Conservation (phyloP, 345 rosid genomes). For the Passiflora organensis region DNA sequence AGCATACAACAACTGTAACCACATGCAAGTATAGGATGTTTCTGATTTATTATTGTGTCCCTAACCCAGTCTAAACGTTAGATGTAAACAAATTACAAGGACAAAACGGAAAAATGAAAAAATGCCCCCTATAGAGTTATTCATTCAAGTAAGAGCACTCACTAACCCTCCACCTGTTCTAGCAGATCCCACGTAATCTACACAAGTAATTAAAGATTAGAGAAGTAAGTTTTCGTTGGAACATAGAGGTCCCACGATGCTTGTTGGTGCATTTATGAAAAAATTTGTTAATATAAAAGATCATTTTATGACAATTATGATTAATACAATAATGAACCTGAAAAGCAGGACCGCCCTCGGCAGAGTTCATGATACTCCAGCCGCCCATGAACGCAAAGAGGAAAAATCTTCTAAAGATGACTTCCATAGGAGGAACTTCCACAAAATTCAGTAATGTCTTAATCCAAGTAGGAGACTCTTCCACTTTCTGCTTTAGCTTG, state of each 20-base stretch:
- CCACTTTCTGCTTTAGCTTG: constrained; percentile 83
- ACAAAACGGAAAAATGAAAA: too few relatives aligned
- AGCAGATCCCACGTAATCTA: too few relatives aligned
- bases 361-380: constrained; percentile 97
- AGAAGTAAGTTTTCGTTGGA: too few relatives aligned
- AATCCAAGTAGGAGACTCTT: constrained; percentile 94
- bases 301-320: not conserved
- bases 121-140: too few relatives aligned
- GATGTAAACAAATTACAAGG: too few relatives aligned
- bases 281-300: not conserved
- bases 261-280: not conserved
- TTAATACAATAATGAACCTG: constrained; percentile 56
- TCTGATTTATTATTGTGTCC: too few relatives aligned
- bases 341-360: constrained; percentile 98
- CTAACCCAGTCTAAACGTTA: too few relatives aligned
- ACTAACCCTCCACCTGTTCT: too few relatives aligned
- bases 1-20: too few relatives aligned
- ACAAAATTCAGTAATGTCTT: constrained; percentile 67
- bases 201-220: too few relatives aligned
- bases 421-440: constrained; percentile 73
- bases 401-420: constrained; percentile 83
- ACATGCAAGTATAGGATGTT: too few relatives aligned
- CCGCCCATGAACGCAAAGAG: constrained; percentile 98
- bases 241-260: not conserved
- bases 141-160: too few relatives aligned